Conservation (phyloP, 768 basidiomycete genomes). For the Suillus subalutaceus region DNA sequence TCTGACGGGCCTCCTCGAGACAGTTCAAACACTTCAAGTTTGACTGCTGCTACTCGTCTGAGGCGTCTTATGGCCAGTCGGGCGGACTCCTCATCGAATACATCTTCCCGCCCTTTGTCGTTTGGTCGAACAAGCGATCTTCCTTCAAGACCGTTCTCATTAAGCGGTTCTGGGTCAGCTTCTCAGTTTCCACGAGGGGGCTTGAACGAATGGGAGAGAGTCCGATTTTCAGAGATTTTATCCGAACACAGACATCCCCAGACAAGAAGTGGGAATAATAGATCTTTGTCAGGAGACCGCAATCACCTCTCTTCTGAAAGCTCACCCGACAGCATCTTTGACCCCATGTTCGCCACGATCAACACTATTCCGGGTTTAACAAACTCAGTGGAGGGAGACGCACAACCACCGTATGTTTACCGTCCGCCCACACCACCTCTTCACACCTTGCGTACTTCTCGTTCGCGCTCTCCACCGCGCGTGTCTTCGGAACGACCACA, state of each 20-base stretch:
- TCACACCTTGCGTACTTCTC: neutral
- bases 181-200: conserved; percentile 3
- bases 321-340: neutral
- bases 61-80: conserved; percentile 5
- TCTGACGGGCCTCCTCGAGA: conserved; percentile 23
- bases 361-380: neutral
- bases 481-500: neutral
- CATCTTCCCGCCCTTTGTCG: neutral
- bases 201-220: conserved; percentile 5
- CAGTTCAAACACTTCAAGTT: neutral
- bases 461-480: neutral
- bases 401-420: neutral
- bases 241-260: conserved; percentile 6
- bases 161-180: neutral
- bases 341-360: neutral
- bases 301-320: neutral
- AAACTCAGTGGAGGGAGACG: neutral
- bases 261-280: conserved; percentile 2
- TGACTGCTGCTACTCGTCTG: conserved; percentile 4
- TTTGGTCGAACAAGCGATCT: neutral
- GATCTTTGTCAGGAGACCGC: neutral
- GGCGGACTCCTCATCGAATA: neutral
- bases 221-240: neutral
- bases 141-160: neutral
- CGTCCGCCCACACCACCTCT: conserved; percentile 4